Conservation (phyloP, 371 early-diverging fungal species). For the Synchytrium microbalum region DNA sequence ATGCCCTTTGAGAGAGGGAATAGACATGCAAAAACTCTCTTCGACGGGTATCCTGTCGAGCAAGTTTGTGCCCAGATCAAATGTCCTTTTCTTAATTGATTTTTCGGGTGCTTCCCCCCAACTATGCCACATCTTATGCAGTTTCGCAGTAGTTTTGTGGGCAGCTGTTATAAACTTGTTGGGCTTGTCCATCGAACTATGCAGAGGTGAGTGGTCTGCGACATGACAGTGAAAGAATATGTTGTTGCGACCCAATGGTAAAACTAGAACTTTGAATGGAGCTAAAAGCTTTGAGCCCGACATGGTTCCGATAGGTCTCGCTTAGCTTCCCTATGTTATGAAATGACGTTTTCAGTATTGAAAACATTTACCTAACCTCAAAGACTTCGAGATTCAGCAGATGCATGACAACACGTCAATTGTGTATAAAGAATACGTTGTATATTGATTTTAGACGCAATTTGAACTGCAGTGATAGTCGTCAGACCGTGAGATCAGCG, state of each 20-base stretch:
- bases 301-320: too few relatives aligned
- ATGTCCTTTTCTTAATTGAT: background rate
- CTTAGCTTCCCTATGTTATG: too few relatives aligned
- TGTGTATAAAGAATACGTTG: too few relatives aligned
- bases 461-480: too few relatives aligned
- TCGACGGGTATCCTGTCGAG: background rate
- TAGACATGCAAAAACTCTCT: background rate
- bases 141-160: background rate
- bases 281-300: background rate
- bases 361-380: too few relatives aligned
- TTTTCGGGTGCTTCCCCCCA: background rate
- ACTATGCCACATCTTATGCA: background rate
- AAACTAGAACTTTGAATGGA: background rate
- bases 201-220: background rate
- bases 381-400: too few relatives aligned
- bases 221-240: background rate
- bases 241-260: background rate
- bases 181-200: background rate
- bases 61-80: background rate
- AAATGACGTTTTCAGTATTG: too few relatives aligned
- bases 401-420: too few relatives aligned
- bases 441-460: too few relatives aligned
- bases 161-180: background rate
- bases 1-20: background rate
- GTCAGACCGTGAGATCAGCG: too few relatives aligned